Evolutionary conservation across 2,329 filamentous ascomycete species (phyloP).

Genomic region (Xylaria sp.): DNA sequence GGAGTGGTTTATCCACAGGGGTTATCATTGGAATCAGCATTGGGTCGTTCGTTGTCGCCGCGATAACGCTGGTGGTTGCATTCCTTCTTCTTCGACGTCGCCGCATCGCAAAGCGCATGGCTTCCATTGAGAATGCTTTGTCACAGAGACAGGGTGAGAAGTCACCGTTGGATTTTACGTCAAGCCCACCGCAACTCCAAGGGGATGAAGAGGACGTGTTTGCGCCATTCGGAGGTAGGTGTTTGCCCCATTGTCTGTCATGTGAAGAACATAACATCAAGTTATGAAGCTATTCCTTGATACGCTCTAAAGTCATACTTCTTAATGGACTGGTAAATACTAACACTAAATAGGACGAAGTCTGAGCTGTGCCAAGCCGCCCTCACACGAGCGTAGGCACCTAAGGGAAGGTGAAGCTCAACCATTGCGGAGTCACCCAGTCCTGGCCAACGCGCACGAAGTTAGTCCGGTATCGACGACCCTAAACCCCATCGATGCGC

Average conservation of each 20-base stretch:
- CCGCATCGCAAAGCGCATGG: slow-evolving; percentile 27
- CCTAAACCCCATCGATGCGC: not conserved
- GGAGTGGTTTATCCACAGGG: slow-evolving; percentile 2
- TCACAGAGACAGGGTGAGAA: slow-evolving; percentile 17
- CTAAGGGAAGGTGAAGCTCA: not conserved
- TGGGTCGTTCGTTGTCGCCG: slow-evolving; percentile 15
- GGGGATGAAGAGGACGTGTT: slow-evolving; percentile 39
- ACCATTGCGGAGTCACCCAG: not conserved
- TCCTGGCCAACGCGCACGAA: slow-evolving; percentile 8
- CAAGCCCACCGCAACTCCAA: not conserved
- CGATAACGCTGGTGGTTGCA: slow-evolving; percentile 22
- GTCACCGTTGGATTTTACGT: not conserved
- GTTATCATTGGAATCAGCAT: slow-evolving; percentile 28
- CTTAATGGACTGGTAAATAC: not conserved
- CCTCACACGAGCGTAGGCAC: not conserved
- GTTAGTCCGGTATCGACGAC: not conserved
- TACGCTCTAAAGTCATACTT: not conserved
- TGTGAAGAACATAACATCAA: not conserved
- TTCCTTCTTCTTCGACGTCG: slow-evolving; percentile 31
- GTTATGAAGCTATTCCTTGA: not conserved
- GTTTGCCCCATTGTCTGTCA: not conserved
- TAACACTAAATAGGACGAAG: slow-evolving; percentile 8
- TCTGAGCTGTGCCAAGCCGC: not conserved
- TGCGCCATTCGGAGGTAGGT: slow-evolving; percentile 49
- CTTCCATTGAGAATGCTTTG: slow-evolving; percentile 9